Evolutionary conservation across 2,329 filamentous ascomycete genomes (phyloP), one percentile per base, ranked within the genome.

Genomic region (Penicillium italicum): DNA sequence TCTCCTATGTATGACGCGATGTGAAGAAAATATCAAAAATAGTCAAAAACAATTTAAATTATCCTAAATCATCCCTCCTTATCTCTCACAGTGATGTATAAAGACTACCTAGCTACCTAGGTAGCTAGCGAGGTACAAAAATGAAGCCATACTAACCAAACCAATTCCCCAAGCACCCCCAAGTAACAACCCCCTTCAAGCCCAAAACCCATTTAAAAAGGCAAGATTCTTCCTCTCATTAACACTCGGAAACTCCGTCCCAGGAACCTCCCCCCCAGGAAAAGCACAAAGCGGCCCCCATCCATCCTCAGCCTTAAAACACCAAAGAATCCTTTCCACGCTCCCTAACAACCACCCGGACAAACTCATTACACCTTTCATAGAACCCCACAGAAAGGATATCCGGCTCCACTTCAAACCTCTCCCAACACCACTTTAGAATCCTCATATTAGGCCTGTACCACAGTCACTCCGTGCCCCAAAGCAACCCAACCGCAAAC

Each of bases 271-370:
- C 10, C 30, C 44, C 7, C 31, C 44, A 20, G 52, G 31, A 18
- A 37, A 58, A 4, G n/a, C 33, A 47, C 56, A 58, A 43, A 55
- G 52, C 20, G 48, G 56, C 14, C 20, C 37, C 48, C 52, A 58
- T 9, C 48, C 40, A 55, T 58, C 38, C 34, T 58, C 56, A 6
- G 47, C 56, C 31, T 38, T 38, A 9, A 58, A 58, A 48, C 22
- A 52, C 47, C 37, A 55, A 34, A 9, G 49, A 7, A 31, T 55
- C 34, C 10, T 43, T n/a, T 0, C 51, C 47, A 12, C 42, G 30
- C 4, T 34, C 42, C 4, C 31, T 12, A 9, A 46, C 43, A 40
- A 43, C 8, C 26, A 7, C 26, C 18, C 50, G 46, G 3, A 54
- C 50, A 36, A 9, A 28, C 34, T 57, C 45, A 50, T 54, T 50